Evolutionary conservation across 345 rosid genomes (phyloP).

Genomic region (Abelmoschus esculentus): DNA sequence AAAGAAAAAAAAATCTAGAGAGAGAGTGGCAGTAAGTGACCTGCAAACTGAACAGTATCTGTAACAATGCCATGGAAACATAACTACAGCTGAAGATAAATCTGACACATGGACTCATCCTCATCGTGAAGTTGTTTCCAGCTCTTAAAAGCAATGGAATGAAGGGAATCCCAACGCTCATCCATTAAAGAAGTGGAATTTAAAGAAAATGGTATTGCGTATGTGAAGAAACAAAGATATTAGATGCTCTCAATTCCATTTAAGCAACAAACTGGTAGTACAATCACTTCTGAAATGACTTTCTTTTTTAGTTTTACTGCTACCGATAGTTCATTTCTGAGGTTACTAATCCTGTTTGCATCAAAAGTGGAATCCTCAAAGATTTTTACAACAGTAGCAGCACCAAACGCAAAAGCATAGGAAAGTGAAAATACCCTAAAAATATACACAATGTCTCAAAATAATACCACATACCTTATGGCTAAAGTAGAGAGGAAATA

Average conservation of each 20-base stretch:
- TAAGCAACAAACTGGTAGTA: slow-evolving; percentile 22
- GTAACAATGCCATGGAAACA: slow-evolving; percentile 10
- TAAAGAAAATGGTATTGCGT: neutral
- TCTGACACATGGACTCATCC: slow-evolving; percentile 19
- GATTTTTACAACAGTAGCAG: slow-evolving; percentile 15
- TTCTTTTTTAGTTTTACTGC: slow-evolving; percentile 8
- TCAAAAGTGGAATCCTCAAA: slow-evolving; percentile 25
- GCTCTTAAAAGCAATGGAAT: slow-evolving; percentile 8
- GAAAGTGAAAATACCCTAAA: neutral
- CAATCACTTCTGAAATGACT: slow-evolving; percentile 25
- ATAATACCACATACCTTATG: neutral
- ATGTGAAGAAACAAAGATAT: neutral
- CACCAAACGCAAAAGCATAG: neutral
- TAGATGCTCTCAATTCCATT: slow-evolving; percentile 21
- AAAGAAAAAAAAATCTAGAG: neutral
- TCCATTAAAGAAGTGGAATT: neutral
- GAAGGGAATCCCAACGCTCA: neutral
- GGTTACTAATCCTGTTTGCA: slow-evolving; percentile 27
- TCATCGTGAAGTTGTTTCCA: slow-evolving; percentile 13
- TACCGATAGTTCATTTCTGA: slow-evolving; percentile 7
- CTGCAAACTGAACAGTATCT: slow-evolving; percentile 15
- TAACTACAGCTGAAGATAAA: slow-evolving; percentile 10
- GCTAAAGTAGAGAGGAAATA: neutral
- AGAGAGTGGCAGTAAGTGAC: neutral
- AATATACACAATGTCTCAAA: neutral